These are phyloP conservation scores for Alternaria dauci DNA, from an alignment of 2,329 filamentous ascomycete genomes.

Conservation along the genomic window DNA sequence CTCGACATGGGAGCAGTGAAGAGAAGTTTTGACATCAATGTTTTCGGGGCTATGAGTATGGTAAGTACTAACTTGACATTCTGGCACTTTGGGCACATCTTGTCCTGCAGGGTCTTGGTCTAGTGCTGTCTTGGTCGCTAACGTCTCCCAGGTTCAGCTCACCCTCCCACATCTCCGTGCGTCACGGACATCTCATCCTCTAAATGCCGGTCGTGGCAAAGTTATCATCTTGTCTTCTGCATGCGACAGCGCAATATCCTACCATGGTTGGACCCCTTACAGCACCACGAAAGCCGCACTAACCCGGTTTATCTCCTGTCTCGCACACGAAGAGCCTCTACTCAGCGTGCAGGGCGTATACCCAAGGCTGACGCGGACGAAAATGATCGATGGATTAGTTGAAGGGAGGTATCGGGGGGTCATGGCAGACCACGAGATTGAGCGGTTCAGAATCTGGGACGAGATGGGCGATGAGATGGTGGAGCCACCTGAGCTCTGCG, in stretches of 20 bases:
- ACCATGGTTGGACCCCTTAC: conserved; percentile 37
- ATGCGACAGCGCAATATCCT: conserved; percentile 32
- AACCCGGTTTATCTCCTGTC: conserved; percentile 33
- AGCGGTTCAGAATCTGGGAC: conserved; percentile 35
- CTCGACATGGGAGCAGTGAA: conserved; percentile 29
- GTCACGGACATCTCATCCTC: conserved; percentile 19
- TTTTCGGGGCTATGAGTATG: conserved; percentile 38
- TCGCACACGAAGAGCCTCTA: conserved; percentile 37
- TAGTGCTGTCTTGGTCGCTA: not conserved
- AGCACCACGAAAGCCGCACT: conserved; percentile 38
- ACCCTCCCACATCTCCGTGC: conserved; percentile 29
- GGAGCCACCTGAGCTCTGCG: conserved; percentile 36
- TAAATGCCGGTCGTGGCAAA: conserved; percentile 32
- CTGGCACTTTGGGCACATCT: not conserved
- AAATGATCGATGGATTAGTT: conserved; percentile 35
- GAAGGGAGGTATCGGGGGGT: conserved; percentile 30
- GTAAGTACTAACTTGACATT: conserved; percentile 15
- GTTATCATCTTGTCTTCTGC: conserved; percentile 31
- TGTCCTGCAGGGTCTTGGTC: not conserved
- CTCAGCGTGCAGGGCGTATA: conserved; percentile 36
- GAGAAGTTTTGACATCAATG: conserved; percentile 33
- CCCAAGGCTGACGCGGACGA: conserved; percentile 38
- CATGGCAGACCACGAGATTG: conserved; percentile 42
- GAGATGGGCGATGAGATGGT: conserved; percentile 36
- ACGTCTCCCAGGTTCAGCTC: conserved; percentile 25